Conservation (phyloP, 257 asterid species). For the Cruciata laevipes region DNA sequence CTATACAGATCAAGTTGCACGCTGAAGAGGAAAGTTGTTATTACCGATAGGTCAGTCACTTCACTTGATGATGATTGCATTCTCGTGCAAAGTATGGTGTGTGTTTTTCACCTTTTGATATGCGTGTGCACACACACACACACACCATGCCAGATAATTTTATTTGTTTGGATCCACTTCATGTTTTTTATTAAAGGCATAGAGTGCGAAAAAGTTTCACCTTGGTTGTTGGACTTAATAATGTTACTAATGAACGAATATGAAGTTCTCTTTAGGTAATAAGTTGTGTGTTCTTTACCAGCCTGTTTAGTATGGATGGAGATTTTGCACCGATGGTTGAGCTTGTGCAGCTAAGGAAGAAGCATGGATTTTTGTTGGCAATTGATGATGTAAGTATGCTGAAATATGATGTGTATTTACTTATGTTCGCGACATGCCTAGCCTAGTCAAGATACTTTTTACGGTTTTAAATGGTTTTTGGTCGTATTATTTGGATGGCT, state of each 20-base stretch:
- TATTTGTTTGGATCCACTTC: not conserved
- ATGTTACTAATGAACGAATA: not conserved
- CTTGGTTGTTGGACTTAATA: not conserved
- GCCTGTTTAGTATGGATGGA: conserved; percentile 99
- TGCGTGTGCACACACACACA: not conserved
- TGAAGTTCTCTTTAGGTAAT: conserved; percentile 1
- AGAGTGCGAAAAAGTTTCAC: not conserved
- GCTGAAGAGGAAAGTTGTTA: conserved; percentile 83
- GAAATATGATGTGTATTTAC: conserved; percentile 1
- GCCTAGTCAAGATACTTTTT: not conserved
- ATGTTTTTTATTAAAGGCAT: not conserved
- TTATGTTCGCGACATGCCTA: not conserved
- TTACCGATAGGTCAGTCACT: conserved; percentile 80
- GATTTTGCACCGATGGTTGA: conserved; percentile 88
- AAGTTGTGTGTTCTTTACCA: conserved; percentile 25
- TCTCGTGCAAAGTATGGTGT: not conserved
- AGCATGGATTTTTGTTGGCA: conserved; percentile 85
- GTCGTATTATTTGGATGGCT: not conserved
- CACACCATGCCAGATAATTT: not conserved
- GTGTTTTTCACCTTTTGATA: not conserved
- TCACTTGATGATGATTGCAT: conserved; percentile 12
- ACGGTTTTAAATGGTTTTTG: not conserved
- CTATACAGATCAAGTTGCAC: conserved; percentile 74
- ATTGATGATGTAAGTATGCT: conserved; percentile 82
- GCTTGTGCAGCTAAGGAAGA: conserved; percentile 80